These are phyloP conservation scores for Lasiodiplodia theobromae DNA, from an alignment of 2,329 filamentous ascomycete species.

Conservation along the genomic window DNA sequence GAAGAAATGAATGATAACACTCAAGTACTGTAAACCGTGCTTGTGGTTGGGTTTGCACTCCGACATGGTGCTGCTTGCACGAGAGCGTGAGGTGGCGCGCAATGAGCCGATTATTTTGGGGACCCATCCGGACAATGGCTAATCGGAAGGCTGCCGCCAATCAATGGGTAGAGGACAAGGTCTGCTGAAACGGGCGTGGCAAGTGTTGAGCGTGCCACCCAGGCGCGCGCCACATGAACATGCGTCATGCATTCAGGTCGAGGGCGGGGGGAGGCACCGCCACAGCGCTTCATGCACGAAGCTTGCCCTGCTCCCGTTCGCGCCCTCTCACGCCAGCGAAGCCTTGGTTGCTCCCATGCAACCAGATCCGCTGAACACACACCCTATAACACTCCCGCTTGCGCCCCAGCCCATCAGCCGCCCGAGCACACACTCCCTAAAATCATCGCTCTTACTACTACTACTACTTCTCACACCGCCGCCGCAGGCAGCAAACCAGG, in stretches of 20 bases:
- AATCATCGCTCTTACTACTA: not conserved
- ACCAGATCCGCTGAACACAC: not conserved
- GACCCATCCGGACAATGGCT: not conserved
- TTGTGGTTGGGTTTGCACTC: not conserved
- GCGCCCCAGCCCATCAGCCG: not conserved
- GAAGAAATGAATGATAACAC: slow-evolving; percentile 8
- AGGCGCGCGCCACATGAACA: not conserved
- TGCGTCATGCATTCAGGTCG: not conserved
- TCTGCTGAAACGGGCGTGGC: not conserved
- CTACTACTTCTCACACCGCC: too few species aligned
- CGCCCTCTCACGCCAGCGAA: slow-evolving; percentile 14
- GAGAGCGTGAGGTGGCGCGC: not conserved
- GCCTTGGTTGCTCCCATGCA: not conserved
- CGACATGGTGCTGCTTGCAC: not conserved
- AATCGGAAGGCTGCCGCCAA: not conserved
- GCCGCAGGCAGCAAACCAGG: not conserved
- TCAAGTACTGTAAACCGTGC: not conserved
- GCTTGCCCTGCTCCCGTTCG: not conserved
- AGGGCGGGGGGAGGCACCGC: slow-evolving; percentile 1
- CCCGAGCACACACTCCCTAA: not conserved
- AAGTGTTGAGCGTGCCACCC: not conserved
- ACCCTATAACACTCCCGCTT: slow-evolving; percentile 4
- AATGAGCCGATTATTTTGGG: not conserved
- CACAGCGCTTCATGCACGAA: slow-evolving; percentile 6
- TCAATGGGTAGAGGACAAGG: not conserved